These are phyloP conservation scores for Dactylellina leptospora DNA, from an alignment of 2,329 filamentous ascomycete species.

Conservation along the genomic window DNA sequence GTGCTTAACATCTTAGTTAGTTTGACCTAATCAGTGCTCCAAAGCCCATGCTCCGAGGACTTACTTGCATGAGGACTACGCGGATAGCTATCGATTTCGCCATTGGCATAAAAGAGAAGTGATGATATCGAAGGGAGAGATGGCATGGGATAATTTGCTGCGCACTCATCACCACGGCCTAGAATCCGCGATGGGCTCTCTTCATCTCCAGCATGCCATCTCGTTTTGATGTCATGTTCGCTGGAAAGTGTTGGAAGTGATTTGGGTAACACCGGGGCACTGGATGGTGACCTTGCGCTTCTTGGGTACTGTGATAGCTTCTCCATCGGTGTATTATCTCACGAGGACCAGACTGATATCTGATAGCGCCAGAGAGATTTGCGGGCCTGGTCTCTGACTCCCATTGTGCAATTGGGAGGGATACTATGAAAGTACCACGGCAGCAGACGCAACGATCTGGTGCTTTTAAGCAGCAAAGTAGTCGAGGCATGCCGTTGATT, in stretches of 20 bases:
- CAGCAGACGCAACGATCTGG: not conserved
- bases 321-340: conserved; percentile 31
- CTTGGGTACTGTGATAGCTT: conserved; percentile 21
- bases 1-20: conserved; percentile 37
- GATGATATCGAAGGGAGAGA: conserved; percentile 94
- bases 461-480: conserved; percentile 29
- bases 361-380: conserved; percentile 15
- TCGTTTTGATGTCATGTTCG: conserved; percentile 13
- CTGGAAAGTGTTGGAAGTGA: conserved; percentile 7
- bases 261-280: conserved; percentile 18
- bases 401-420: conserved; percentile 21
- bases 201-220: conserved; percentile 1
- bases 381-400: conserved; percentile 1
- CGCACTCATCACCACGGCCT: conserved; percentile 45
- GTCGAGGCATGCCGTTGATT: not conserved
- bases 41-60: too few species aligned
- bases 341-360: conserved; percentile 3
- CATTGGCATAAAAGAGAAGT: conserved; percentile 82
- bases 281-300: conserved; percentile 14
- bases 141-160: conserved; percentile 81
- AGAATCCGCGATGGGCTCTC: conserved; percentile 1
- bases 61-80: too few species aligned
- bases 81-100: conserved; percentile 62
- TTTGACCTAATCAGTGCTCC: conserved; percentile 61
- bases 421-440: not conserved